These are phyloP conservation scores for Xerocomellus dryophilus DNA, from an alignment of 768 basidiomycete species.

Conservation along the genomic window DNA sequence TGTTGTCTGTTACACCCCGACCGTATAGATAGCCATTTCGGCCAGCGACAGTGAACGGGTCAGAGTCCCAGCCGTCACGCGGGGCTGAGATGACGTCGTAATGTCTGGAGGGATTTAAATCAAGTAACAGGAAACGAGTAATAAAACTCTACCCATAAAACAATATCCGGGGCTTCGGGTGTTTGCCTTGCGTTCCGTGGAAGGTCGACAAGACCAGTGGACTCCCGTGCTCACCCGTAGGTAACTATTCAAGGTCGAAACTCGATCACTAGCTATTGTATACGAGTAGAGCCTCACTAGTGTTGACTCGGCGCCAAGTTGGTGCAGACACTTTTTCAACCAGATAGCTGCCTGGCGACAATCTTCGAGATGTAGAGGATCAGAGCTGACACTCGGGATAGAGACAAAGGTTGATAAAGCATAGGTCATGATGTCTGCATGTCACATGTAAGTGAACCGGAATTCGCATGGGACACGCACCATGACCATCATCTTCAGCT, in stretches of 20 bases:
- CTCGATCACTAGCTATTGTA: neutral
- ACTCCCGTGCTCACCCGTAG: constrained; percentile 72
- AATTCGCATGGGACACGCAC: constrained; percentile 4
- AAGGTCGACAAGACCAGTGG: constrained; percentile 92
- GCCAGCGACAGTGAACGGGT: constrained; percentile 80
- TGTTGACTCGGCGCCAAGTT: constrained; percentile 80
- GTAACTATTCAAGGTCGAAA: constrained; percentile 47
- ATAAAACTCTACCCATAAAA: constrained; percentile 73
- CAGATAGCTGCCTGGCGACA: constrained; percentile 94
- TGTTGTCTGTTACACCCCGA: constrained; percentile 90
- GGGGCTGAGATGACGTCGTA: constrained; percentile 95
- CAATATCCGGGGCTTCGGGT: constrained; percentile 67
- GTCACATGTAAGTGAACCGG: constrained; percentile 1
- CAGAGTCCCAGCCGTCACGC: constrained; percentile 69
- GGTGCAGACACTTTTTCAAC: constrained; percentile 82
- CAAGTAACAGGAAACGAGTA: neutral
- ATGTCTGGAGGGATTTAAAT: constrained; percentile 49
- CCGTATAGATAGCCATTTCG: constrained; percentile 90
- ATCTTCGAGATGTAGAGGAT: constrained; percentile 67
- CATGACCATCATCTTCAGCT: constrained; percentile 22
- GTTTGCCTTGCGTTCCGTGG: constrained; percentile 58
- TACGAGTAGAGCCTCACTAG: constrained; percentile 46
- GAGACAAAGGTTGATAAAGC: constrained; percentile 84
- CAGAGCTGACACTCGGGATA: constrained; percentile 80
- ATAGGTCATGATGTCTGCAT: constrained; percentile 66